Base-by-base conservation (phyloP, 73 alveolate species). In the Paramecium biaurelia region DNA sequence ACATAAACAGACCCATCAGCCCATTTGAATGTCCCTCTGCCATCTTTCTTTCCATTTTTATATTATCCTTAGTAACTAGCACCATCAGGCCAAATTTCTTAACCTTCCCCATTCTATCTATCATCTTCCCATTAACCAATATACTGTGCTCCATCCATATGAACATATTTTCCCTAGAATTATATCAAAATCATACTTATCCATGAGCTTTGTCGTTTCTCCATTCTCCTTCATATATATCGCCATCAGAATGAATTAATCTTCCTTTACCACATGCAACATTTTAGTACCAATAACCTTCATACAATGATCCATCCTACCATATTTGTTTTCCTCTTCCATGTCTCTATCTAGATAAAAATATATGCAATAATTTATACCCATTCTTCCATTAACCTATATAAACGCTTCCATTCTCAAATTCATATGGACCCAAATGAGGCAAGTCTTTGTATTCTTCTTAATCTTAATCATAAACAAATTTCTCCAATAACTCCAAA, bases 321-420 rank as follows among this genome's bases (percentile, higher is more conserved):
- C 98, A 97, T 10, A 92, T 30, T 90, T 96, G 89, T 67, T 85
- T 90, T 35, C 99, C 99, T 41, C 98, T 89, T n/a, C 99, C 99
- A 85, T 95, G 97, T 59, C 97, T 59, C 63, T 93, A 76, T 85
- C 96, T 63, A 43, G 18, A 86, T 95, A 26, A 5, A 10, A 85
- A 79, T 28, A 49, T 34, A 74, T 30, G 21, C 0, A 2, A 32
- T 70, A 89, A 85, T 7, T 12, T 15, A 57, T 79, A 63, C 68
- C 96, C 94, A 43, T 89, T 45, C 18, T 95, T 93, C 99, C 99
- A 97, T 76, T 97, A 93, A 2, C 99, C 99, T 74, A 88, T 72
- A 92, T 97, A 97, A 41, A 92, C 94, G 28, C 95, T 93, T 56
- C 96, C 96, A 76, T 95, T 93, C 79, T 92, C 96, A 30, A 88